Evolutionary conservation across 164 flowering plant species (phyloP).

Genomic region (Sextonia rubra): DNA sequence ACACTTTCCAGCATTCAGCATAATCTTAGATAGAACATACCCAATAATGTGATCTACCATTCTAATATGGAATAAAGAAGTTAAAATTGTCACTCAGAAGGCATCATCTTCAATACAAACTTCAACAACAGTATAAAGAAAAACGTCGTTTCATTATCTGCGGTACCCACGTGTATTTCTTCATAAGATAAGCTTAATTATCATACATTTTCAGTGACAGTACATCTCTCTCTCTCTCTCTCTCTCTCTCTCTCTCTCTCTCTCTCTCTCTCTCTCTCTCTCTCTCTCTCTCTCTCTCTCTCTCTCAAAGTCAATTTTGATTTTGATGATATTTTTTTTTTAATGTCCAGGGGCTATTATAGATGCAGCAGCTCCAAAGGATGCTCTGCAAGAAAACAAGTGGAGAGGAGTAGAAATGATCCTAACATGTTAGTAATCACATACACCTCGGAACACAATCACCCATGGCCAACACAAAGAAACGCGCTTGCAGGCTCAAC

Average conservation of each 20-base stretch:
- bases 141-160: not conserved
- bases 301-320: not conserved
- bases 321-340: not conserved
- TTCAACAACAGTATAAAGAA: not conserved
- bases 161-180: too few relatives aligned
- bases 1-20: not conserved
- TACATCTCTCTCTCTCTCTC: not conserved
- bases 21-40: too few relatives aligned
- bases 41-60: too few relatives aligned
- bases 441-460: conserved; percentile 94
- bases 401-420: conserved; percentile 81
- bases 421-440: conserved; percentile 91
- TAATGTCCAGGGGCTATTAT: conserved; percentile 66
- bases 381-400: conserved; percentile 90
- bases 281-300: too few relatives aligned
- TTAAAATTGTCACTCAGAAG: too few relatives aligned
- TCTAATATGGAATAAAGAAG: too few relatives aligned
- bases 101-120: not conserved
- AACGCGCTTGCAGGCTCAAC: conserved; percentile 90
- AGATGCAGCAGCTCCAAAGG: conserved; percentile 96
- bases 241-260: too few relatives aligned
- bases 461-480: conserved; percentile 95
- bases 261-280: too few relatives aligned
- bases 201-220: not conserved
- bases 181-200: not conserved